A percentile compares a stretch with the other conserved stretches of the same genome.
phyloP scores from a whole-genome alignment of 495 filamentous ascomycete genomes.

The Trichoderma gamsii region DNA sequence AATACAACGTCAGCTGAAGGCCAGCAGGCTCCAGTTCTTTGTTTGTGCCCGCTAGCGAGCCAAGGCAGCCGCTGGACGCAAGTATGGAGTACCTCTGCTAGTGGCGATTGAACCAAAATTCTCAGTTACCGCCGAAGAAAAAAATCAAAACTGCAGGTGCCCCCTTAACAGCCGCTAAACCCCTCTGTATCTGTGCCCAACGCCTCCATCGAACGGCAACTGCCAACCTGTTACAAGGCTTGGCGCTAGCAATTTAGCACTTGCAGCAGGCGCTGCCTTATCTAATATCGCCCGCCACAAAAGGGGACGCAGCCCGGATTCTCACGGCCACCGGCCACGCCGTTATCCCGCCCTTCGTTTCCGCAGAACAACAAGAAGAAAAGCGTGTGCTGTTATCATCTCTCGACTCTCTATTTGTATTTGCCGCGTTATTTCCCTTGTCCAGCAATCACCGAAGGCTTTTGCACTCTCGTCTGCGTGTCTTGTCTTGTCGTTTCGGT shows the following conservation, averaged over 20 bases:
- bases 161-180: not conserved
- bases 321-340: conserved; percentile 10
- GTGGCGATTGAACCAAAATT: too few species aligned
- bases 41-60: too few species aligned
- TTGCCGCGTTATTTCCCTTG: not conserved
- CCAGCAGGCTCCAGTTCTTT: too few species aligned
- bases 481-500: not conserved
- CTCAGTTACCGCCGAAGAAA: too few species aligned
- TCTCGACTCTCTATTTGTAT: not conserved
- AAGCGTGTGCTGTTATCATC: not conserved
- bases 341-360: conserved; percentile 9
- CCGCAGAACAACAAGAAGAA: not conserved
- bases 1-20: too few species aligned
- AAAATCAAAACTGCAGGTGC: too few species aligned
- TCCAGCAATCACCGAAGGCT: not conserved
- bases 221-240: not conserved
- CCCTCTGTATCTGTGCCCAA: not conserved
- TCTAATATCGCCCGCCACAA: conserved; percentile 3
- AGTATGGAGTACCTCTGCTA: too few species aligned
- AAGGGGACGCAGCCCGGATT: conserved; percentile 11
- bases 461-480: not conserved
- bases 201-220: not conserved
- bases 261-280: not conserved
- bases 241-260: not conserved
- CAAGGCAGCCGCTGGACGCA: too few species aligned